Base-by-base conservation (phyloP, 2,329 filamentous ascomycete genomes). In the Sphaceloma murrayae region DNA sequence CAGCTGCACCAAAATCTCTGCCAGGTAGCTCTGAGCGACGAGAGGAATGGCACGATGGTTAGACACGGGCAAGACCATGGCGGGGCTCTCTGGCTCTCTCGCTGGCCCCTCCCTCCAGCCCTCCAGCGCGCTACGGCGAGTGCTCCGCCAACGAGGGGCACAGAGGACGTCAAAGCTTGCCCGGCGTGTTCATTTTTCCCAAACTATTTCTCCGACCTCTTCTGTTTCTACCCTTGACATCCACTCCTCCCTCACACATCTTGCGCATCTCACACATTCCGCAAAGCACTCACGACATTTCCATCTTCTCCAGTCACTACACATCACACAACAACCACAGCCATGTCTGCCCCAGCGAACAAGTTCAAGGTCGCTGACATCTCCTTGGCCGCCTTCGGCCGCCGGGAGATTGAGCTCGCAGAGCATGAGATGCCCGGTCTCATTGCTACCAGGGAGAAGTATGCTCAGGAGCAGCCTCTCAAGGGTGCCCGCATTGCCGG, bases 291-390 rank as follows among this genome's bases (percentile, higher is more conserved):
- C n/a, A n/a, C n/a, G n/a, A n/a, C n/a, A n/a, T n/a, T n/a, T n/a
- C n/a, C n/a, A n/a, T n/a, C n/a, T n/a, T n/a, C n/a, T n/a, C n/a
- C n/a, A n/a, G n/a, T n/a, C n/a, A n/a, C n/a, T n/a, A n/a, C n/a
- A n/a, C n/a, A n/a, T n/a, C n/a, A n/a, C n/a, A n/a, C n/a, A n/a
- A n/a, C n/a, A n/a, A n/a, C n/a, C 62, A 73, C 36, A 40, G 17
- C 53, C 51, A 78, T 78, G 75, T 66, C 61, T 76, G 84, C 85
- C 62, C 87, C 87, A 71, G 87, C 87, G 65, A 72, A 81, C 69
- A 89, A 85, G 72, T 93, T 86, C 82, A 94, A 95, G 85, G 89
- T 98, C 73, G 87, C 89, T 64, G 91, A 96, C 78, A 84, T 96
- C 67, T 74, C 83, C 66, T 82, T 96, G 66, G 89, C 91, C 65